These are phyloP conservation scores for Termitomyces sp. DNA, from an alignment of 768 basidiomycete genomes.

Conservation along the genomic window DNA sequence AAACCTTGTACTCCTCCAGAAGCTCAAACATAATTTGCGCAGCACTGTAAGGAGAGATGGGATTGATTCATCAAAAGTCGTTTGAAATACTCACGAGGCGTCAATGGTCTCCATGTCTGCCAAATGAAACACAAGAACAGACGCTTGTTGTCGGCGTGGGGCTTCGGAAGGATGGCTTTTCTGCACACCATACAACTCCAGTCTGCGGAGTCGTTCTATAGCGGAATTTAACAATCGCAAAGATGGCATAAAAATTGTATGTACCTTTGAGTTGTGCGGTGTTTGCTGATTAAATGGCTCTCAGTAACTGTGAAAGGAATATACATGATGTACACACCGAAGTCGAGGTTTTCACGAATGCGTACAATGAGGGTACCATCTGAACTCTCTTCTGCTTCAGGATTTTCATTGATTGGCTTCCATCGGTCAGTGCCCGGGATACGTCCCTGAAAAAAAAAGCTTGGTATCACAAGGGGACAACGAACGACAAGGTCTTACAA, in stretches of 20 bases:
- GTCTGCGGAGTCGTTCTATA: conserved; percentile 69
- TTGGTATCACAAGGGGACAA: neutral
- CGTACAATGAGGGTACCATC: conserved; percentile 84
- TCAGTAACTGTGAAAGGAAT: neutral
- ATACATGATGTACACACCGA: conserved; percentile 47
- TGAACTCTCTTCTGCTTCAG: conserved; percentile 75
- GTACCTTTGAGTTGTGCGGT: conserved; percentile 90
- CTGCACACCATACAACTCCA: conserved; percentile 84
- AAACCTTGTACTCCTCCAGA: conserved; percentile 70
- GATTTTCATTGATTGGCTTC: conserved; percentile 87
- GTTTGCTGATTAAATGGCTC: conserved; percentile 55
- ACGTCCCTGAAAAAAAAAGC: conserved; percentile 52
- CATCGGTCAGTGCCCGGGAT: conserved; percentile 86
- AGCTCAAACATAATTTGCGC: conserved; percentile 81
- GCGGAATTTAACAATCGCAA: neutral
- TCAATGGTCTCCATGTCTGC: conserved; percentile 89
- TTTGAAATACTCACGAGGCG: conserved; percentile 65
- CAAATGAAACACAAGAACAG: conserved; percentile 86
- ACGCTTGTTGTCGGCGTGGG: conserved; percentile 69
- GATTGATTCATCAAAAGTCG: neutral
- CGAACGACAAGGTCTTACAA: conserved; percentile 42
- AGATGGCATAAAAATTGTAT: neutral
- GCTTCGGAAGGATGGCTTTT: conserved; percentile 86
- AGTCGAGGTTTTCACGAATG: conserved; percentile 87
- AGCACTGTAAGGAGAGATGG: conserved; percentile 42